Base-by-base conservation (phyloP, 1,284 basidiomycete species). In the Ganoderma multipileum region DNA sequence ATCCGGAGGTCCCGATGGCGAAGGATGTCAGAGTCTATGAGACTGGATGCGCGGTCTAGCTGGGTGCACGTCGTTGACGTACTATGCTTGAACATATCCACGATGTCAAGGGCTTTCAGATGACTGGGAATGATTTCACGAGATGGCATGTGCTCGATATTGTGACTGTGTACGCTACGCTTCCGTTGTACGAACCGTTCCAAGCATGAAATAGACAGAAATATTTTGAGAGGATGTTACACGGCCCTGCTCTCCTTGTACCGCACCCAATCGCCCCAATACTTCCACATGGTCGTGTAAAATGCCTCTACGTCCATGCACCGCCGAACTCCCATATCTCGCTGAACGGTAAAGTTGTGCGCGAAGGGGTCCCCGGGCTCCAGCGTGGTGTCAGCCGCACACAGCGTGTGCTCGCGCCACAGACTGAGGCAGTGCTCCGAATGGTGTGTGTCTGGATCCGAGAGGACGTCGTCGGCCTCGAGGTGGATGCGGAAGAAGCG, bases 321-420 rank as follows among this genome's bases (percentile, higher is more conserved):
- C 62, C 11, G 14, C 28, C 44, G 30, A 12, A 64, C 61, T 14
- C 63, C 65, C 6, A 33, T 59, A 6, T 57, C 58, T 30, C 70
- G 54, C 44, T 69, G 69, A 20, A 26, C 20, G 0, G 66, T 65
- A 23, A 68, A 73, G 50, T 76, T 76, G 52, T 70, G 60, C 18
- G 33, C 63, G 11, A 76, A 68, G 5, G 60, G 55, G 41, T 69
- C 64, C 23, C 77, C 80, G 0, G 78, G 77, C 69, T 83, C 82
- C 28, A 83, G 75, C 16, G 81, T 82, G 11, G 76, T 64, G 63
- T 83, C 81, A 55, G 80, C 78, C 9, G 75, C 72, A 69, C 82
- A 83, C 28, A 83, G 70, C n/a, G 80, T 76, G 36, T 77, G 75
- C 73, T 82, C 80, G n/a, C 71, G 66, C 18, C 73, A 42, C 50